A percentile compares a stretch with the other conserved stretches of the same genome.
phyloP scores from a whole-genome alignment of 306 rosid species.

The peach (Prunus persica) region Prunus_persica_NCBIv2 NC_034012.1:5495501-5496000 shows the following conservation, averaged over 20 bases:
- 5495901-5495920: no score
- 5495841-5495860: no score
- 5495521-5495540: background rate
- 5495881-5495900: no score
- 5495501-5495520: slow-evolving; percentile 25
- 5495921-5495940: fast-evolving
- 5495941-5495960: background rate
- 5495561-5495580: background rate
- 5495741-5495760: no score
- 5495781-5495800: no score
- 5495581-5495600: background rate
- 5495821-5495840: no score
- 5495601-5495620: slow-evolving; percentile 12
- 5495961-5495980: background rate
- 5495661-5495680: background rate
- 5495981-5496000: background rate
- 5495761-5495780: no score
- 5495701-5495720: no score
- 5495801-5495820: no score
- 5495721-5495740: no score
- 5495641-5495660: background rate
- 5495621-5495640: background rate
- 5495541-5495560: slow-evolving; percentile 4
- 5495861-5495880: no score
- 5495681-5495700: no score